These are phyloP conservation scores for Haberlea rhodopensis DNA, from an alignment of 257 asterid species.

Conservation along the genomic window DNA sequence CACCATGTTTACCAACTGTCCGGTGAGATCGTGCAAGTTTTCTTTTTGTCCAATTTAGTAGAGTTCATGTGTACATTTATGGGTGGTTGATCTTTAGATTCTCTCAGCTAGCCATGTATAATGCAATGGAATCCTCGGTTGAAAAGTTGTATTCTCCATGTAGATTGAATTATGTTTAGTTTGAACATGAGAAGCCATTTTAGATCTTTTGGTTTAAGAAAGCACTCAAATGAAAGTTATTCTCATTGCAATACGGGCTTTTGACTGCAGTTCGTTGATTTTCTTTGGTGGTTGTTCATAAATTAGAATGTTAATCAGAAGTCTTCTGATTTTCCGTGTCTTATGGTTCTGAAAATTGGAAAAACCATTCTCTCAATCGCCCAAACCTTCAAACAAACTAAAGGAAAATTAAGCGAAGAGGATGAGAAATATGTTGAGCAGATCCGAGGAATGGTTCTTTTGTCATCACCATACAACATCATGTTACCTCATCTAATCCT, in stretches of 20 bases:
- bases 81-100: neutral
- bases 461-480: conserved; percentile 63
- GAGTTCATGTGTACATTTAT: neutral
- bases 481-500: conserved; percentile 87
- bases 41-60: conserved; percentile 4
- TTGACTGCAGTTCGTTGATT: no score
- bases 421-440: conserved; percentile 29
- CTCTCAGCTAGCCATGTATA: neutral
- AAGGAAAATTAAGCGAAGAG: neutral
- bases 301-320: conserved; percentile 1
- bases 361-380: neutral
- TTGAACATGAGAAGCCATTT: no score
- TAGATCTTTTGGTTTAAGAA: no score
- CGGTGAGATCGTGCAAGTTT: neutral
- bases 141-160: no score
- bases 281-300: conserved; percentile 1
- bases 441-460: conserved; percentile 47
- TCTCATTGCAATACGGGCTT: no score
- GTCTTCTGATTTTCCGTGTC: conserved; percentile 6
- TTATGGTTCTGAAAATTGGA: conserved; percentile 4
- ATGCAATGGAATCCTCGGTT: neutral
- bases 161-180: no score
- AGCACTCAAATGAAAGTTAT: no score
- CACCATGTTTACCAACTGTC: neutral
- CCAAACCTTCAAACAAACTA: conserved; percentile 5